Conservation (phyloP, 2,329 filamentous ascomycete genomes). For the Sporothrix inflata region DNA sequence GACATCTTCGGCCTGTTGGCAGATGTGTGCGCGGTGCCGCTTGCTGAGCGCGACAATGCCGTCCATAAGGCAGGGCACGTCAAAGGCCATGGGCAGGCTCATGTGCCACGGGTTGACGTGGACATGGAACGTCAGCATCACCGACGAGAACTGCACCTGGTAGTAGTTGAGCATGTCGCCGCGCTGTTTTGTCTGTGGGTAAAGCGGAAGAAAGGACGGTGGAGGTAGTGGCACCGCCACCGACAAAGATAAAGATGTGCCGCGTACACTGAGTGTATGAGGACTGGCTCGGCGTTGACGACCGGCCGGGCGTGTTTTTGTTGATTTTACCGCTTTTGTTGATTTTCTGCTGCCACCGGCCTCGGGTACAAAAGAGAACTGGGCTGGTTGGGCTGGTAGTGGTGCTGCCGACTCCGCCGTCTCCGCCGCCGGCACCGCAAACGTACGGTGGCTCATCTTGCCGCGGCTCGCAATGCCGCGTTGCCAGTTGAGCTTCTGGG, state of each 20-base stretch:
- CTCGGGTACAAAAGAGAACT: background rate
- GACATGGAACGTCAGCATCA: constrained; percentile 17
- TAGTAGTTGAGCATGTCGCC: constrained; percentile 6
- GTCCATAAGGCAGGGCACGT: constrained; percentile 16
- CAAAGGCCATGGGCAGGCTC: constrained; percentile 19
- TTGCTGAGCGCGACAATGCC: constrained; percentile 16
- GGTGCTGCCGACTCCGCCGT: background rate
- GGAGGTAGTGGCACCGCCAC: background rate
- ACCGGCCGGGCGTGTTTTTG: background rate
- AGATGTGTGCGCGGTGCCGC: background rate
- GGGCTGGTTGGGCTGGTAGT: background rate
- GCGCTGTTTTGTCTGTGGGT: background rate
- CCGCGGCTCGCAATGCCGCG: background rate
- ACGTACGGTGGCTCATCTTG: background rate
- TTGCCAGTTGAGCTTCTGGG: background rate
- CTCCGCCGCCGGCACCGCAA: background rate
- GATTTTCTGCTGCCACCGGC: background rate
- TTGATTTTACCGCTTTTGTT: background rate
- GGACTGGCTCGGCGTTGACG: background rate
- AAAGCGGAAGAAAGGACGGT: background rate
- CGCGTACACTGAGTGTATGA: background rate
- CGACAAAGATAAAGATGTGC: background rate
- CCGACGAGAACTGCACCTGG: background rate
- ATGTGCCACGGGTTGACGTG: constrained; percentile 20
- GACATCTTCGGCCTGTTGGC: background rate